phyloP scores from a whole-genome alignment of 2,329 filamentous ascomycete genomes.

The Cladosporium velox region DNA sequence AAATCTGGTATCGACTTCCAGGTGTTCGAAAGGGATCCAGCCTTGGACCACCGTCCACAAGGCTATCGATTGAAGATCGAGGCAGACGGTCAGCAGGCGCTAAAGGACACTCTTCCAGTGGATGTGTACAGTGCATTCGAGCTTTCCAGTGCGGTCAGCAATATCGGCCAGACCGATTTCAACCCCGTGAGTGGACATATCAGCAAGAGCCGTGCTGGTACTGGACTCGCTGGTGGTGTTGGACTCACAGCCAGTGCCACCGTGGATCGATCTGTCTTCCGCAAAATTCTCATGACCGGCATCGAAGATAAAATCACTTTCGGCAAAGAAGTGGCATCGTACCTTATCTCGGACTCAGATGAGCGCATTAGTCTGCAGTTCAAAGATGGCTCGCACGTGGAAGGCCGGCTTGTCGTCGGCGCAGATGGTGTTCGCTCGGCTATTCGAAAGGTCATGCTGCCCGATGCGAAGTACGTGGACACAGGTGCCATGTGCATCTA shows the following conservation, averaged over 20 bases:
- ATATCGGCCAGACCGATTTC: conserved; percentile 28
- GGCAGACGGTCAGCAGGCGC: conserved; percentile 27
- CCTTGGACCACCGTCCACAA: conserved; percentile 27
- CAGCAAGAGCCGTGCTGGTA: conserved; percentile 26
- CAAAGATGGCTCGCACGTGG: conserved; percentile 23
- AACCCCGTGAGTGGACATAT: conserved; percentile 27
- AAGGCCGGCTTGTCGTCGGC: conserved; percentile 27
- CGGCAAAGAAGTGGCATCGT: conserved; percentile 26
- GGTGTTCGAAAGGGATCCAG: conserved; percentile 29
- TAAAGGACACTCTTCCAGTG: conserved; percentile 25
- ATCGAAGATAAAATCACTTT: conserved; percentile 27
- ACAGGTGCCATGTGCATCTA: conserved; percentile 29
- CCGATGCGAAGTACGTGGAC: conserved; percentile 25
- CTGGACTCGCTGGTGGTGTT: conserved; percentile 23
- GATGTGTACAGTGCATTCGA: conserved; percentile 27
- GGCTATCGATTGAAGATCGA: conserved; percentile 30
- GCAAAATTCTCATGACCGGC: conserved; percentile 26
- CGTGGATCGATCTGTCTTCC: conserved; percentile 27
- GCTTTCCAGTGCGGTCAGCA: conserved; percentile 25
- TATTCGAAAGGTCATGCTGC: conserved; percentile 29
- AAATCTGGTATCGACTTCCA: neutral
- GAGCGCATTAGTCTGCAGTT: conserved; percentile 23
- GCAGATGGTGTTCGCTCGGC: conserved; percentile 30
- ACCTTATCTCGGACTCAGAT: conserved; percentile 19
- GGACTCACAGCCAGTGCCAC: conserved; percentile 25